Evolutionary conservation across 73 alveolate genomes (phyloP), one percentile per base, ranked within the genome.

Genomic region (Breviolum minutum): DNA sequence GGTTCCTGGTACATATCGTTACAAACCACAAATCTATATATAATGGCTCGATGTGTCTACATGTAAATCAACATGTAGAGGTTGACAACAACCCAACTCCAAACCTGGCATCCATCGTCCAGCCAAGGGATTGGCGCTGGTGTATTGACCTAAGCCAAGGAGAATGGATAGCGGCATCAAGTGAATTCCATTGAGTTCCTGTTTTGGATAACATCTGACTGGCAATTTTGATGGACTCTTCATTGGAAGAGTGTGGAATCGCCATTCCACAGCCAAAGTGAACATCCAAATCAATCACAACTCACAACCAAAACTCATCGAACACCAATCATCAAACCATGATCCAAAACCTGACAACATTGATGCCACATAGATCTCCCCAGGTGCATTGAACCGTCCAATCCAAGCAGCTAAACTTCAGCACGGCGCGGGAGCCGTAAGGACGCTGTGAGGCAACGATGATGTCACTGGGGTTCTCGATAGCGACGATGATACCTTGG

Each of bases 361-460:
- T 40, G 54, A 40, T 68, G 77, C 77, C 77, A 22, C 77, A 68
- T 68, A 14, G 17, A 68, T 22, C 77, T 68, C 77, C 24, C 77
- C 24, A 22, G 77, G 77, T 22, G 77, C 77, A 14, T 2, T 40
- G 32, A 71, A 20, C 8, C 12, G 26, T 77, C 63, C 10, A 30
- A 7, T 27, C 87, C 96, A 26, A 13, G 87, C 96, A 99, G 82
- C 99, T 99, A 99, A 99, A 99, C 99, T 99, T 99, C 96, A 99
- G 99, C 94, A 99, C 99, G 30, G 99, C 99, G 96, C 99, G 99
- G 99, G 99, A 99, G 63, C 99, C 99, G 97, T 99, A 99, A 90
- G 99, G 99, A 80, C 99, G 99, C 98, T 95, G 99, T 74, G 99
- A 94, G 86, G 99, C 99, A 88, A 99, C 97, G 29, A 85, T 85